Conservation (phyloP, 768 basidiomycete species). For the Phlebiopsis gigantea region DNA sequence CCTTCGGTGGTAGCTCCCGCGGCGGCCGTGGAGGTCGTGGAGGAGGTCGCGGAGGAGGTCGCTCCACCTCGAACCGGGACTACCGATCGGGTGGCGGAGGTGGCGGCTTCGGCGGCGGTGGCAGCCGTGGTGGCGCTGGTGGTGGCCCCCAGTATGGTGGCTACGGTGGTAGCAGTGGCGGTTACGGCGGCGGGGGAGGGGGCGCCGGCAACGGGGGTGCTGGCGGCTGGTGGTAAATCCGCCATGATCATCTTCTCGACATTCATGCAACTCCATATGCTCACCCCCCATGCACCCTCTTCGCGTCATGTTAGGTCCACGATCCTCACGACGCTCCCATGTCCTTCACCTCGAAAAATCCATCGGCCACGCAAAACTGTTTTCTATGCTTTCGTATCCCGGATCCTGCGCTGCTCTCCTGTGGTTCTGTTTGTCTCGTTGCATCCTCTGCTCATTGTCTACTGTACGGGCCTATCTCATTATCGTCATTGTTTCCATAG, state of each 20-base stretch:
- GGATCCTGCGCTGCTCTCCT: slow-evolving; percentile 17
- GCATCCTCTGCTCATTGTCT: slow-evolving; percentile 17
- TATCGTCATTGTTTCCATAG: slow-evolving; percentile 16
- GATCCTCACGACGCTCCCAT: slow-evolving; percentile 1
- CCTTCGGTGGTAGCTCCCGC: slow-evolving; percentile 58
- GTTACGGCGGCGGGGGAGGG: slow-evolving; percentile 21
- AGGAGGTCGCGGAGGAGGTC: slow-evolving; percentile 43
- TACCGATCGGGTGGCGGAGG: slow-evolving; percentile 34
- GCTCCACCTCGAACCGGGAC: slow-evolving; percentile 33
- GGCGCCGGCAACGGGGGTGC: slow-evolving; percentile 25
- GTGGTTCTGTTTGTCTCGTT: slow-evolving; percentile 17
- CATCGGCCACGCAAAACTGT: slow-evolving; percentile 13
- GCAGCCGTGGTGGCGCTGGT: slow-evolving; percentile 26
- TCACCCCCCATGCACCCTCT: slow-evolving; percentile 2
- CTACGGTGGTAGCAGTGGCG: slow-evolving; percentile 23
- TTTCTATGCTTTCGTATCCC: slow-evolving; percentile 15
- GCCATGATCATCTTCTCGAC: background rate
- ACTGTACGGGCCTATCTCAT: slow-evolving; percentile 14
- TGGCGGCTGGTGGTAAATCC: slow-evolving; percentile 44
- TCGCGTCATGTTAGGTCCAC: slow-evolving; percentile 1
- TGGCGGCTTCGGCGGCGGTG: slow-evolving; percentile 29
- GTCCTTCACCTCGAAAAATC: slow-evolving; percentile 7
- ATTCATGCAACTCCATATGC: background rate
- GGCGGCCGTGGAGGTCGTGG: slow-evolving; percentile 50
- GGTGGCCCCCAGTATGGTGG: slow-evolving; percentile 31